Conservation (phyloP, 2,329 filamentous ascomycete genomes). For the Botrytis porri region DNA sequence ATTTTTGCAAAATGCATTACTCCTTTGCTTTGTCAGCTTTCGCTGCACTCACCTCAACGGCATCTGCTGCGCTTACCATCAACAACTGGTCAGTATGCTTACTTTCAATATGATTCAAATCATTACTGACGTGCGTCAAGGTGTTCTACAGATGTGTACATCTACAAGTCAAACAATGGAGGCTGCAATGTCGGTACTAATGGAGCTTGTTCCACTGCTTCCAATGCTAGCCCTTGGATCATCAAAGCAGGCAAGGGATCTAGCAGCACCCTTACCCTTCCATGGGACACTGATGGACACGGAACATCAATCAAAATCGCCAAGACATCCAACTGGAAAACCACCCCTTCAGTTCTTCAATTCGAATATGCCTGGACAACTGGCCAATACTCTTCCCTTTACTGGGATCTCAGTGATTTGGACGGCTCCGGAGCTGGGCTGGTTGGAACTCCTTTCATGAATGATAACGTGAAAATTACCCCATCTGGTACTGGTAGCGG, state of each 20-base stretch:
- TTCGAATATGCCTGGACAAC: constrained; percentile 19
- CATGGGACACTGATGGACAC: constrained; percentile 6
- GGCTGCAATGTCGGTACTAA: constrained; percentile 13
- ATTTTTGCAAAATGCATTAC: constrained; percentile 12
- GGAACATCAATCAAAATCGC: constrained; percentile 20
- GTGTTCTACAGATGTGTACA: constrained; percentile 14
- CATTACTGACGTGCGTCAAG: not conserved
- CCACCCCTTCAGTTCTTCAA: constrained; percentile 15
- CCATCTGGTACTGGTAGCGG: constrained; percentile 15
- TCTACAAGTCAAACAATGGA: constrained; percentile 14
- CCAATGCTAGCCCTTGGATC: constrained; percentile 12
- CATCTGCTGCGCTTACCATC: constrained; percentile 18
- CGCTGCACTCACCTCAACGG: constrained; percentile 14
- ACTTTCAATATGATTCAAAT: too few relatives aligned
- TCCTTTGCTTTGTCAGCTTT: constrained; percentile 17
- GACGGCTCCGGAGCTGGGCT: constrained; percentile 17
- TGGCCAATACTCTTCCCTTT: constrained; percentile 14
- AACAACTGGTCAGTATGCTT: constrained; percentile 9
- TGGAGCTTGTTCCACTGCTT: constrained; percentile 7
- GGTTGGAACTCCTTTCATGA: constrained; percentile 18
- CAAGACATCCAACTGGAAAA: constrained; percentile 16
- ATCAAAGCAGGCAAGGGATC: constrained; percentile 16
- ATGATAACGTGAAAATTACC: constrained; percentile 17
- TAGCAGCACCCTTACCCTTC: constrained; percentile 11
- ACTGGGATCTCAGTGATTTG: constrained; percentile 20